Percentiles rank a stretch among this genome's conserved stretches.
Conservation (phyloP, 2,329 filamentous ascomycete genomes). For the Ophiocordyceps camponoti-rufipedis region DNA sequence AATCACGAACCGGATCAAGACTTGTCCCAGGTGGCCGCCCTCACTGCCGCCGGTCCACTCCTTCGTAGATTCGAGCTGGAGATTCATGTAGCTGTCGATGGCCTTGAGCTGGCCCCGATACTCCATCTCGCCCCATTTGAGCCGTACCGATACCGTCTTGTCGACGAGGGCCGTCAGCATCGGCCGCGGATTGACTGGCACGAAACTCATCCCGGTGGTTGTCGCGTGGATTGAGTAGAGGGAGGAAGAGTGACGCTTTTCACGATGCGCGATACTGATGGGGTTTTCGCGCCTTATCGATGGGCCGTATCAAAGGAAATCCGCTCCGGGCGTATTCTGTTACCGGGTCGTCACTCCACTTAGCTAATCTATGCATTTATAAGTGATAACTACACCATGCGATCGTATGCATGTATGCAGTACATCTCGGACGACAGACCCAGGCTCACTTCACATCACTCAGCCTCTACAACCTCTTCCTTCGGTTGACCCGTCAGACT, state of each 20-base stretch:
- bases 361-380: too few relatives aligned
- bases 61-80: constrained; percentile 78
- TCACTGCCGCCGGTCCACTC: constrained; percentile 83
- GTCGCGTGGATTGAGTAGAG: neutral
- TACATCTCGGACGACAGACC: too few relatives aligned
- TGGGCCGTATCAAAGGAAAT: neutral
- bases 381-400: too few relatives aligned
- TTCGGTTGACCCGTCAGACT: too few relatives aligned
- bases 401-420: too few relatives aligned
- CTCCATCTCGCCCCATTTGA: constrained; percentile 97
- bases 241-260: neutral
- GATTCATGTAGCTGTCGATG: constrained; percentile 98
- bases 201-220: constrained; percentile 34
- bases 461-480: too few relatives aligned
- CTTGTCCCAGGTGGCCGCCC: constrained; percentile 71
- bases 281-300: neutral
- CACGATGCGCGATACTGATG: neutral
- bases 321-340: too few relatives aligned
- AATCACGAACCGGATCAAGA: constrained; percentile 60
- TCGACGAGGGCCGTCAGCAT: constrained; percentile 90
- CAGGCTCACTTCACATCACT: too few relatives aligned
- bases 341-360: too few relatives aligned
- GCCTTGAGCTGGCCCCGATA: constrained; percentile 89
- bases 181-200: constrained; percentile 90
- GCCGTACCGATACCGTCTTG: constrained; percentile 73